A percentile compares a stretch with the other conserved stretches of the same genome.
These are phyloP conservation scores for Bauhinia variegata DNA, from an alignment of 306 rosid species.

Conservation along the genomic window DNA sequence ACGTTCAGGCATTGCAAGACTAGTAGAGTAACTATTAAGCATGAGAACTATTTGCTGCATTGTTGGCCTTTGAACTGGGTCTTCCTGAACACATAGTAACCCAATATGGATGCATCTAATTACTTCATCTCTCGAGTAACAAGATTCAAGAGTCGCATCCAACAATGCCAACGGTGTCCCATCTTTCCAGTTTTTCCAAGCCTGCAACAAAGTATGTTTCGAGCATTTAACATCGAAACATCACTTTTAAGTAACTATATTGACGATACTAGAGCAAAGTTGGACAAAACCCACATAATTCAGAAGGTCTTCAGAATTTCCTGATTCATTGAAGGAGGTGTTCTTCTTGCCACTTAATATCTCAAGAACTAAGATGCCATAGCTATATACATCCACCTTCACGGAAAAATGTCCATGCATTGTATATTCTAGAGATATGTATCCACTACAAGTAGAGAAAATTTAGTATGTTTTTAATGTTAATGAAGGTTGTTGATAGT, in stretches of 20 bases:
- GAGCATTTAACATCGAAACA: too few species aligned
- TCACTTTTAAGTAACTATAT: background rate
- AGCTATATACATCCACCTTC: slow-evolving; percentile 41
- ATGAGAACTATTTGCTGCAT: slow-evolving; percentile 40
- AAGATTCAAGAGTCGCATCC: slow-evolving; percentile 39
- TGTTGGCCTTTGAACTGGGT: slow-evolving; percentile 43
- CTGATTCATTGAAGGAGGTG: slow-evolving; percentile 28
- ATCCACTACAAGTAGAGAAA: slow-evolving; percentile 24
- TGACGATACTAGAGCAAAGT: background rate
- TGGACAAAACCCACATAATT: slow-evolving; percentile 42
- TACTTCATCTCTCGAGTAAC: slow-evolving; percentile 34
- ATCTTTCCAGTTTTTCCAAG: slow-evolving; percentile 44
- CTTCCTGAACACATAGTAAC: slow-evolving; percentile 48
- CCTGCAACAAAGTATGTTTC: slow-evolving; percentile 30
- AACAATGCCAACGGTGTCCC: slow-evolving; percentile 41
- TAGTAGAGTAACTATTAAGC: slow-evolving; percentile 34
- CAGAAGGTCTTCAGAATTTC: slow-evolving; percentile 29
- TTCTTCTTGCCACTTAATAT: slow-evolving; percentile 51
- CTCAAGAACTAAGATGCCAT: slow-evolving; percentile 42
- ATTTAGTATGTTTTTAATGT: too few species aligned
- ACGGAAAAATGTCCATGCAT: slow-evolving; percentile 36
- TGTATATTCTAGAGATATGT: slow-evolving; percentile 35
- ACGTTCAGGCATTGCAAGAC: slow-evolving; percentile 32
- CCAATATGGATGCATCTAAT: slow-evolving; percentile 46
- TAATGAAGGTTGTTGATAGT: too few species aligned